These are phyloP conservation scores for Thelephora ganbajun DNA, from an alignment of 768 basidiomycete species.

Conservation along the genomic window DNA sequence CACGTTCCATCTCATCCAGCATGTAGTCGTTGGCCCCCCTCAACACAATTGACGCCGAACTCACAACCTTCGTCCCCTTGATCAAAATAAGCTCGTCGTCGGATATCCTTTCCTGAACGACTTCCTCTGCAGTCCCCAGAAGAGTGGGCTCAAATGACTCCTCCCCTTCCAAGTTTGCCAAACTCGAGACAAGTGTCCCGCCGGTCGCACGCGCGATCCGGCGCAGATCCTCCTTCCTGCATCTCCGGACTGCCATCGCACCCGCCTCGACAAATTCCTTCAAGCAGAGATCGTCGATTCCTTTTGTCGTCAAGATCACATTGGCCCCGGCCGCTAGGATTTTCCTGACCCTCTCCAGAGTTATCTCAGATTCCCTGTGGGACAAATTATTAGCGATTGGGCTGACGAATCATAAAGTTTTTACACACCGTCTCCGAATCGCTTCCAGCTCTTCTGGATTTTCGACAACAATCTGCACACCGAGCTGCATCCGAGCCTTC, in stretches of 20 bases:
- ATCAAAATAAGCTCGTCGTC: constrained; percentile 96
- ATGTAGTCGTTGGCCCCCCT: constrained; percentile 98
- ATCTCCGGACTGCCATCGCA: constrained; percentile 95
- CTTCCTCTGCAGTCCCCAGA: constrained; percentile 90
- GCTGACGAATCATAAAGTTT: not conserved
- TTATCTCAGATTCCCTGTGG: constrained; percentile 85
- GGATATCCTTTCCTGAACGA: constrained; percentile 92
- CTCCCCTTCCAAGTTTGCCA: constrained; percentile 95
- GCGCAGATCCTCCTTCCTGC: constrained; percentile 93
- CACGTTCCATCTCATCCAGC: constrained; percentile 98
- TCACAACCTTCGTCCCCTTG: constrained; percentile 97
- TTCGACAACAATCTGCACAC: constrained; percentile 93
- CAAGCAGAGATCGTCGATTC: constrained; percentile 93
- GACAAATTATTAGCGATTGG: not conserved
- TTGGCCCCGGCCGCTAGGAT: constrained; percentile 93
- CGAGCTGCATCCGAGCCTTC: constrained; percentile 94
- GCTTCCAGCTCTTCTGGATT: constrained; percentile 94
- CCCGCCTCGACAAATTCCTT: constrained; percentile 99
- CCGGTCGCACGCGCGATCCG: constrained; percentile 97
- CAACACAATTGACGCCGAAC: constrained; percentile 81
- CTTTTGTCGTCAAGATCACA: constrained; percentile 94
- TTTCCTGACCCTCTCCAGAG: constrained; percentile 88
- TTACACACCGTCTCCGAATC: constrained; percentile 74
- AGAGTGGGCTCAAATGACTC: constrained; percentile 91
- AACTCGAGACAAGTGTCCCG: constrained; percentile 79